These are phyloP conservation scores for Zygoascus meyerae DNA, from an alignment of 1,139 yeast species.

Conservation along the genomic window DNA sequence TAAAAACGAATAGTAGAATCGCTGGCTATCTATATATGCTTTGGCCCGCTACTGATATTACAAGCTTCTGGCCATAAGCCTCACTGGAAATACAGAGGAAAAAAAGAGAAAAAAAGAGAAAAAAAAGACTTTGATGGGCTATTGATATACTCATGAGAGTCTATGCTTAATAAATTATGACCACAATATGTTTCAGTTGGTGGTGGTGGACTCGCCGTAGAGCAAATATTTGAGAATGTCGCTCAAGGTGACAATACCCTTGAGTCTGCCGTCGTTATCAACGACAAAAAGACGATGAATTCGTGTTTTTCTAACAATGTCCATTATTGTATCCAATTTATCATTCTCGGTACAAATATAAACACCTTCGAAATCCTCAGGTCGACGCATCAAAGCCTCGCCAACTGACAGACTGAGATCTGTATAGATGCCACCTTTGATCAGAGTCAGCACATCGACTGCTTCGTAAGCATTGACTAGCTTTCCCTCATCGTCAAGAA, in stretches of 20 bases:
- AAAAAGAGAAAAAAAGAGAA: not conserved
- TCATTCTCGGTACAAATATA: constrained; percentile 91
- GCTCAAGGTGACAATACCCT: constrained; percentile 84
- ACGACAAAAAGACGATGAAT: constrained; percentile 91
- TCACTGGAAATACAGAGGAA: too few species aligned
- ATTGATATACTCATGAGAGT: not conserved
- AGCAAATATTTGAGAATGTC: constrained; percentile 83
- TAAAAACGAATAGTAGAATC: too few species aligned
- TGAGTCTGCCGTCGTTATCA: constrained; percentile 67
- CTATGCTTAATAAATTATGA: too few species aligned
- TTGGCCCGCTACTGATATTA: too few species aligned
- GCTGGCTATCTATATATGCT: too few species aligned
- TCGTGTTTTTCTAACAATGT: constrained; percentile 85
- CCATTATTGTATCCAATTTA: constrained; percentile 84
- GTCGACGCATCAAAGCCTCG: constrained; percentile 88
- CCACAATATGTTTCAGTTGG: not conserved
- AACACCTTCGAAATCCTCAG: constrained; percentile 97
- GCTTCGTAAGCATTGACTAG: constrained; percentile 92
- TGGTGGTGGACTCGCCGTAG: constrained; percentile 44
- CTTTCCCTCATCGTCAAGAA: constrained; percentile 69
- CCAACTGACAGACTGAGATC: constrained; percentile 91
- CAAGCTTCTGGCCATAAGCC: too few species aligned
- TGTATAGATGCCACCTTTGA: constrained; percentile 90
- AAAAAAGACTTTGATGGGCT: not conserved
- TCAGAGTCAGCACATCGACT: constrained; percentile 85